Percentiles rank a stretch among this genome's conserved stretches.
These are phyloP conservation scores for Petrea volubilis DNA, from an alignment of 257 asterid species.

Conservation along the genomic window DNA sequence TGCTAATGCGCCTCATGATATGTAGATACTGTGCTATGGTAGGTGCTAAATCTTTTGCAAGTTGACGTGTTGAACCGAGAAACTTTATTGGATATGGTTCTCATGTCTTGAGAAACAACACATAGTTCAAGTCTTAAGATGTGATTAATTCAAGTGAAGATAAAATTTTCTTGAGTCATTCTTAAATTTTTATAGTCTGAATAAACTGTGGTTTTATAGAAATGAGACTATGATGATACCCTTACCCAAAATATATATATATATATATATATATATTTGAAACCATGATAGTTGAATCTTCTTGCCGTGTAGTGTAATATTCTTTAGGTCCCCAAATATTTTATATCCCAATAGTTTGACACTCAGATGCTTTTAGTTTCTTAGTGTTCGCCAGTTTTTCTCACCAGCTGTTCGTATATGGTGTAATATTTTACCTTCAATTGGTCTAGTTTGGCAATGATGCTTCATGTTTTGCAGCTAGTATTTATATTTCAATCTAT, in stretches of 20 bases:
- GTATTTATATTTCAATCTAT: background rate
- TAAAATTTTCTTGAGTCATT: background rate
- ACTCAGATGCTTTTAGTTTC: background rate
- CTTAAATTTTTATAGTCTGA: background rate
- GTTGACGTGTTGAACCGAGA: background rate
- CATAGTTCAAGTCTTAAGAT: background rate
- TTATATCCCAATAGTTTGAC: background rate
- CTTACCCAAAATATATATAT: too few relatives aligned
- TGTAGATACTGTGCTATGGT: background rate
- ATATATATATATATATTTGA: slow-evolving; percentile 14
- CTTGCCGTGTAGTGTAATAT: slow-evolving; percentile 16
- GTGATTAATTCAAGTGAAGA: background rate
- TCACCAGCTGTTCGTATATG: background rate
- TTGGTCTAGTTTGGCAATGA: background rate
- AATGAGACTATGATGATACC: slow-evolving; percentile 20
- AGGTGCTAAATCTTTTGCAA: too few relatives aligned
- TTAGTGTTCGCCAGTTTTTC: background rate
- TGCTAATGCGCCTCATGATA: background rate
- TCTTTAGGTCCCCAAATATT: background rate
- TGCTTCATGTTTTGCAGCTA: background rate
- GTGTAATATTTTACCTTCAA: background rate
- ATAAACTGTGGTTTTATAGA: background rate
- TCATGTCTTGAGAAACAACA: background rate
- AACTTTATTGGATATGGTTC: background rate
- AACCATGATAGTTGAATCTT: slow-evolving; percentile 9